A percentile compares a stretch with the other conserved stretches of the same genome.
These are phyloP conservation scores for Podaxis sp. DNA, from an alignment of 768 basidiomycete species.

Conservation along the genomic window DNA sequence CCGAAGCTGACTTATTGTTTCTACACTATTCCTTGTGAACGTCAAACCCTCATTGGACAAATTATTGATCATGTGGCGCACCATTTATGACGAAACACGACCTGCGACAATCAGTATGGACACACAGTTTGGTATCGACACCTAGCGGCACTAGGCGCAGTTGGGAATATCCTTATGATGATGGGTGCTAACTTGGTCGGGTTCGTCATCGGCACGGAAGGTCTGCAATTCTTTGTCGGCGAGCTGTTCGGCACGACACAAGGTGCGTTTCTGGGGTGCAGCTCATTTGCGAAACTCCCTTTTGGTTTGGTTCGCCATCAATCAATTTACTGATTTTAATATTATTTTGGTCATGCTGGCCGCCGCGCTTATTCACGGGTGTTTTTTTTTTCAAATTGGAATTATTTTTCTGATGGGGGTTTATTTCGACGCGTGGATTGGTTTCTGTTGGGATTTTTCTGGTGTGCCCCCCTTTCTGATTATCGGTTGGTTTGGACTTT, in stretches of 20 bases:
- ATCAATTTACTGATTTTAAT: conserved; percentile 1
- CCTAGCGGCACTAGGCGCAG: conserved; percentile 77
- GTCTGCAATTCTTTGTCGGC: conserved; percentile 61
- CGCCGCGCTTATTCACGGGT: background rate
- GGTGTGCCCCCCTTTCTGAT: background rate
- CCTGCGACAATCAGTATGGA: conserved; percentile 55
- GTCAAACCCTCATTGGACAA: background rate
- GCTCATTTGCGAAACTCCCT: background rate
- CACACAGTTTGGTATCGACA: conserved; percentile 80
- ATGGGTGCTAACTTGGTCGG: conserved; percentile 92
- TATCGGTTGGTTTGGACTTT: background rate
- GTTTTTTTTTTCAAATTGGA: background rate
- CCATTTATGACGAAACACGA: background rate
- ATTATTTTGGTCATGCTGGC: background rate
- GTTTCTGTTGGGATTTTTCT: conserved; percentile 1
- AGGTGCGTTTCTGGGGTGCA: conserved; percentile 42
- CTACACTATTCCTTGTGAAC: background rate
- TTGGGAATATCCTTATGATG: conserved; percentile 86
- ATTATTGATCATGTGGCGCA: background rate
- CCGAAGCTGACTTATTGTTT: background rate
- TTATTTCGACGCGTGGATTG: background rate
- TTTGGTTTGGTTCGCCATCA: conserved; percentile 8
- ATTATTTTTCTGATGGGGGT: background rate
- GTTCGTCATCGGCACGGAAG: conserved; percentile 89
- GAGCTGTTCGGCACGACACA: conserved; percentile 63